Conservation (phyloP, 2,329 filamentous ascomycete species). For the Ceratocystiopsis minuta region DNA sequence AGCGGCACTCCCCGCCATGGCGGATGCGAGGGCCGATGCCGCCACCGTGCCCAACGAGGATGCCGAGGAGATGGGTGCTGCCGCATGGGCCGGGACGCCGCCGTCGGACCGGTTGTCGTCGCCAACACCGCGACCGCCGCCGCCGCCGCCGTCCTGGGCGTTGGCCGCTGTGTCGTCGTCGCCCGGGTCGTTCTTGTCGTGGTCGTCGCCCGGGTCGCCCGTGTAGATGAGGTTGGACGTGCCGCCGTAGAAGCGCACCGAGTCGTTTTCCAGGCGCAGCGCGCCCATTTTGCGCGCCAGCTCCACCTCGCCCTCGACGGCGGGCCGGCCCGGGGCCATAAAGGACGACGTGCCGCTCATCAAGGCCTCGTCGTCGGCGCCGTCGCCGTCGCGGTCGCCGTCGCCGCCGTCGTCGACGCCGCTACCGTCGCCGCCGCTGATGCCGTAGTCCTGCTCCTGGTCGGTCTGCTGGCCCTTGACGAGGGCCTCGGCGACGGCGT, state of each 20-base stretch:
- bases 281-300: conserved; percentile 88
- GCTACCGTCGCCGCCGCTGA: conserved; percentile 19
- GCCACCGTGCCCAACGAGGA: too few species aligned
- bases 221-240: conserved; percentile 86
- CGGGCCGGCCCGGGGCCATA: conserved; percentile 5
- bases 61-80: too few species aligned
- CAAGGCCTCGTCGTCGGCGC: too few species aligned
- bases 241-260: conserved; percentile 78
- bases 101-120: too few species aligned
- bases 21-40: too few species aligned
- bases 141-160: too few species aligned
- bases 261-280: conserved; percentile 69
- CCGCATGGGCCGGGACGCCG: too few species aligned
- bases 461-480: conserved; percentile 24
- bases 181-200: background rate
- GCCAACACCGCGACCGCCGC: too few species aligned
- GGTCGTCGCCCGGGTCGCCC: conserved; percentile 26
- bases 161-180: background rate
- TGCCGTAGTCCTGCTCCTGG: conserved; percentile 8
- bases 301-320: conserved; percentile 49
- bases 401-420: conserved; percentile 17
- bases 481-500: conserved; percentile 35
- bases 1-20: too few species aligned
- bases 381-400: too few species aligned
- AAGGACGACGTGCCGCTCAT: too few species aligned